Base-by-base conservation (phyloP, 768 basidiomycete species). In the Leccinellum albellum region DNA sequence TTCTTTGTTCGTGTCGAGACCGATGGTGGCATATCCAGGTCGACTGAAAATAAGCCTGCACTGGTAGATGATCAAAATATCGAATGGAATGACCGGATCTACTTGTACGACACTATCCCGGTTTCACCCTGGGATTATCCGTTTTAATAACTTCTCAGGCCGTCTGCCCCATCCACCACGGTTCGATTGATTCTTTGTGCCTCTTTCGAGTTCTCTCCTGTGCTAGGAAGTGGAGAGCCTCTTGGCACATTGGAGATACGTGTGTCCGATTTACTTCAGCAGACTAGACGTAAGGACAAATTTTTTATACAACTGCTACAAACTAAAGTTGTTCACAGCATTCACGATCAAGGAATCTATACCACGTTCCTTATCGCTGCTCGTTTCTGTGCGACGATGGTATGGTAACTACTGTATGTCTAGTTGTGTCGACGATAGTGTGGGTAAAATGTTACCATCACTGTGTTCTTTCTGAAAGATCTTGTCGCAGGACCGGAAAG, bases 131-230 rank as follows among this genome's bases (percentile, higher is more conserved):
- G 4, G 6, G 3, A 6, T 13, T 21, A 21, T 0, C 13, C 3
- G 3, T 10, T 5, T n/a, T 54, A 8, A 48, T 26, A 28, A 32
- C 37, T n/a, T 7, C 13, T 6, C 9, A 57, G 56, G 17, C 56
- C 56, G 1, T 48, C 37, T 14, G 20, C 24, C 0, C 35, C 28
- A 7, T 40, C 51, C 4, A n/a, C 20, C 4, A 45, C 26, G 4
- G 31, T 56, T 13, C 24, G 7, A 3, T 1, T 56, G 14, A n/a
- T 31, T 12, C 3, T 56, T 8, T 47, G 15, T 26, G 52, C 56
- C 24, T 54, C 56, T 2, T 57, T 54, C 17, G 56, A 57, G 37
- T 42, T 54, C 17, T 48, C 46, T 5, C 56, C 56, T 3, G 32
- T 53, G 51, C 9, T 57, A 3, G 56, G 56, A 31, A 26, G 20